These are phyloP conservation scores for Tetracladium setigerum DNA, from an alignment of 495 filamentous ascomycete genomes.

Conservation along the genomic window DNA sequence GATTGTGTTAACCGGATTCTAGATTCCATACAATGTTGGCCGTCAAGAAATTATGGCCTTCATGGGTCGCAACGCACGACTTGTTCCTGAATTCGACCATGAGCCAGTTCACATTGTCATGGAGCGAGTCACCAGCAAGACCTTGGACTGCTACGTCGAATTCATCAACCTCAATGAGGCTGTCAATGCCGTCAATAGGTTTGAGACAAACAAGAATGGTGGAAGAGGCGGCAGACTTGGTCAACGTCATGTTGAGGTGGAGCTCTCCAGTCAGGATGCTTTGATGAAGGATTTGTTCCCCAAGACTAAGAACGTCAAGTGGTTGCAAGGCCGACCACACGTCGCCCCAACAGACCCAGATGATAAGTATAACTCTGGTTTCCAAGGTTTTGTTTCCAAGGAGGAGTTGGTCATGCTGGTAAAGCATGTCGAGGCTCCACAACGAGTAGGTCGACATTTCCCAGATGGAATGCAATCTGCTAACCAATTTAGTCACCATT, in stretches of 20 bases:
- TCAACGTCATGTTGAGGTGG: slow-evolving; percentile 55
- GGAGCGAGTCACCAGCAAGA: slow-evolving; percentile 72
- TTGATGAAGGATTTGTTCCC: slow-evolving; percentile 66
- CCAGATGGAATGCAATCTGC: not conserved
- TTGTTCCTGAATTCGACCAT: slow-evolving; percentile 41
- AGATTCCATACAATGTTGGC: slow-evolving; percentile 65
- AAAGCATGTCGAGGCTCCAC: slow-evolving; percentile 60
- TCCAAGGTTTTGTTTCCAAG: slow-evolving; percentile 58
- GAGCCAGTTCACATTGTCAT: slow-evolving; percentile 75
- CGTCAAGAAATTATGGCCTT: slow-evolving; percentile 62
- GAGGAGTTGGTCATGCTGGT: slow-evolving; percentile 64
- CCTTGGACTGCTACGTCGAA: slow-evolving; percentile 69
- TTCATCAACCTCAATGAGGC: slow-evolving; percentile 50
- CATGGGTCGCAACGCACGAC: slow-evolving; percentile 56
- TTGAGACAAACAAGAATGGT: slow-evolving; percentile 27
- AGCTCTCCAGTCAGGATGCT: slow-evolving; percentile 48
- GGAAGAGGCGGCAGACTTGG: slow-evolving; percentile 51
- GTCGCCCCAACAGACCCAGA: slow-evolving; percentile 27
- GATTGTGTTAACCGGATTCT: slow-evolving; percentile 6
- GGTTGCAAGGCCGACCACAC: slow-evolving; percentile 43
- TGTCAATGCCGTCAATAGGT: slow-evolving; percentile 39
- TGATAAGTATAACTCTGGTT: slow-evolving; percentile 55
- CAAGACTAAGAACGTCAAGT: slow-evolving; percentile 52
- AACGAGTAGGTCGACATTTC: slow-evolving; percentile 46
- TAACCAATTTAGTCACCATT: slow-evolving; percentile 51